Evolutionary conservation across 2,329 filamentous ascomycete genomes (phyloP), one percentile per base, ranked within the genome.

Genomic region (Paecilomyces variotii): DNA sequence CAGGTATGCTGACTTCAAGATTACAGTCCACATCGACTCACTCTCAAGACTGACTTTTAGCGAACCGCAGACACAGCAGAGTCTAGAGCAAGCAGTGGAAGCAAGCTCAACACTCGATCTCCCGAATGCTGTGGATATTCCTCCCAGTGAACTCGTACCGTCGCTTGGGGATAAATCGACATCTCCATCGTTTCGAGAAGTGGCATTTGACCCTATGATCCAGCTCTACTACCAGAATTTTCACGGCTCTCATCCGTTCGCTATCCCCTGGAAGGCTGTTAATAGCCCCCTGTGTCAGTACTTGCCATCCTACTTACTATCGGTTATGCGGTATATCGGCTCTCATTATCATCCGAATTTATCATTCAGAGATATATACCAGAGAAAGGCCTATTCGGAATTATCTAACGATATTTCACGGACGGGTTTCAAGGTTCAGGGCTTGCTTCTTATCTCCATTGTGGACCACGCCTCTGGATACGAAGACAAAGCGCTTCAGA

Each of bases 171-270:
- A 45, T 45, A 45, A n/a, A 45, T 9, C 39, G n/a, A 45, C 14
- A 10, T 19, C n/a, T 4, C n/a, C 39, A n/a, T 45, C 39, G 2
- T 24, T n/a, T 45, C 14, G 39, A 24, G 62, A 64, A 5, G 50
- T 67, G 24, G 60, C 64, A 6, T 62, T 61, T 35, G 66, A 68
- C 52, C 63, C 63, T 11, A 59, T 79, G 57, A 70, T 78, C 14
- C 71, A 76, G 61, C 69, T 79, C 19, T 84, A 77, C 70, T 84
- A 82, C 61, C 73, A 76, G 56, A 72, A 78, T 64, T 82, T 82
- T 64, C 76, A 80, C 65, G 69, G 70, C 3, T 75, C 76, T 14
- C 81, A 84, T 70, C 81, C 81, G 0, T 77, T 83, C 59, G 66
- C 80, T 26, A 65, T 82, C 2, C 81, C 81, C 0, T 70, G 75